Percentiles rank a stretch among this genome's conserved stretches.
These are phyloP conservation scores for Metschnikowia drakensbergensis DNA, from an alignment of 805 yeast species.

Conservation along the genomic window DNA sequence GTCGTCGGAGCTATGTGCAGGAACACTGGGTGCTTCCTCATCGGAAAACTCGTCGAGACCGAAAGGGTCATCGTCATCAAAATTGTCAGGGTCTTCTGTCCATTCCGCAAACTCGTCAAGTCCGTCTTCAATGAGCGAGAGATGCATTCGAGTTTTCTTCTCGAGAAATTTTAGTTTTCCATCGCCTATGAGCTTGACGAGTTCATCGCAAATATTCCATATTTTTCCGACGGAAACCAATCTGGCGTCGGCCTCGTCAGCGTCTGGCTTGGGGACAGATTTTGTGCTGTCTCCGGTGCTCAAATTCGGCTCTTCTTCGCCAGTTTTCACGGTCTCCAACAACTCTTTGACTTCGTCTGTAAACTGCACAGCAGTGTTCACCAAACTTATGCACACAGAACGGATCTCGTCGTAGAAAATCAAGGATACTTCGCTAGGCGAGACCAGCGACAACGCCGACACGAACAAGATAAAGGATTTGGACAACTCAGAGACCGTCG, in stretches of 20 bases:
- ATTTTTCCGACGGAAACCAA: constrained; percentile 60
- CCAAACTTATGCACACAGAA: constrained; percentile 17
- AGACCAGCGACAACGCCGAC: constrained; percentile 38
- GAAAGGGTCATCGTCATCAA: constrained; percentile 50
- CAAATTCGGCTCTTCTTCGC: constrained; percentile 17
- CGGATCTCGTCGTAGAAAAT: constrained; percentile 37
- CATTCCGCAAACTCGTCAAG: constrained; percentile 67
- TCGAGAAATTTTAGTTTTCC: constrained; percentile 57
- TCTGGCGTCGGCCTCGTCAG: constrained; percentile 33
- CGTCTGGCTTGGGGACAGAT: neutral
- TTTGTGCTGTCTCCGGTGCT: neutral
- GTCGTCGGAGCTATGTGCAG: constrained; percentile 5
- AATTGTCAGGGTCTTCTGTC: constrained; percentile 55
- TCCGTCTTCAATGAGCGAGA: constrained; percentile 54
- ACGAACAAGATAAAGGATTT: constrained; percentile 43
- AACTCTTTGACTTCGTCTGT: constrained; percentile 27
- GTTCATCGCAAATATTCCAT: constrained; percentile 62
- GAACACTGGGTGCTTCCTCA: constrained; percentile 15
- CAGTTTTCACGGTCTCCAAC: neutral
- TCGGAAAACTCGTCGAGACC: constrained; percentile 29
- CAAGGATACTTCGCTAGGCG: constrained; percentile 29
- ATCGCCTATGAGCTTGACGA: constrained; percentile 38
- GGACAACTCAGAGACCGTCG: constrained; percentile 45
- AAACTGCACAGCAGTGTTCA: constrained; percentile 20
- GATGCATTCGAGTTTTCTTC: constrained; percentile 41